Evolutionary conservation across 108 stramenopile genomes (phyloP).

Genomic region (Discostella stelligeroides): DNA sequence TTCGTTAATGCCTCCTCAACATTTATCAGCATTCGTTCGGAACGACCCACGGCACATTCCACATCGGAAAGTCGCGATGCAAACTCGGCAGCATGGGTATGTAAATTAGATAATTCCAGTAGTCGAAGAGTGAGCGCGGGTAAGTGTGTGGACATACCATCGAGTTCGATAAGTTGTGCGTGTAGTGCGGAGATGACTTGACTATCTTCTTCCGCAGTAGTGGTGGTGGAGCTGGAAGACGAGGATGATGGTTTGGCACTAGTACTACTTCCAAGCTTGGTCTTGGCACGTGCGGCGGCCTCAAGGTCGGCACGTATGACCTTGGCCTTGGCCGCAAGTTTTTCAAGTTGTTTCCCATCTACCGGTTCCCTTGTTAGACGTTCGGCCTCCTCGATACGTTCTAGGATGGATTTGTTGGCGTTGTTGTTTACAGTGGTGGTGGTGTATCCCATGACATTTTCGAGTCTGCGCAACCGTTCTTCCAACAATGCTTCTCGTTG

Average conservation of each 20-base stretch:
- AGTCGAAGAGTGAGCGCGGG: conserved; percentile 70
- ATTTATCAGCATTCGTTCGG: conserved; percentile 44
- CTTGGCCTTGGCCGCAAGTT: conserved; percentile 47
- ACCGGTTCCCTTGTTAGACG: conserved; percentile 22
- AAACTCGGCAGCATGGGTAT: conserved; percentile 67
- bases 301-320: conserved; percentile 46
- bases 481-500: conserved; percentile 24
- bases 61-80: conserved; percentile 47
- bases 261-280: conserved; percentile 12
- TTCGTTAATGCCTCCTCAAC: conserved; percentile 59
- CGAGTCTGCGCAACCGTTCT: conserved; percentile 41
- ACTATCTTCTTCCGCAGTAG: conserved; percentile 58
- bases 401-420: conserved; percentile 24
- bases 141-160: conserved; percentile 63
- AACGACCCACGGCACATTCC: conserved; percentile 52
- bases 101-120: conserved; percentile 63
- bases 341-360: conserved; percentile 40
- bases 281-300: conserved; percentile 41
- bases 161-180: conserved; percentile 70
- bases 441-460: conserved; percentile 31
- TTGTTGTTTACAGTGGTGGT: background rate
- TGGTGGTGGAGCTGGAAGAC: conserved; percentile 13
- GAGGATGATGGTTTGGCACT: conserved; percentile 7
- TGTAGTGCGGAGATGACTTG: conserved; percentile 73
- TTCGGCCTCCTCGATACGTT: conserved; percentile 40